Evolutionary conservation across 1,139 yeast species (phyloP), one percentile per base, ranked within the genome.

Genomic region (Yamadazyma dendronema): DNA sequence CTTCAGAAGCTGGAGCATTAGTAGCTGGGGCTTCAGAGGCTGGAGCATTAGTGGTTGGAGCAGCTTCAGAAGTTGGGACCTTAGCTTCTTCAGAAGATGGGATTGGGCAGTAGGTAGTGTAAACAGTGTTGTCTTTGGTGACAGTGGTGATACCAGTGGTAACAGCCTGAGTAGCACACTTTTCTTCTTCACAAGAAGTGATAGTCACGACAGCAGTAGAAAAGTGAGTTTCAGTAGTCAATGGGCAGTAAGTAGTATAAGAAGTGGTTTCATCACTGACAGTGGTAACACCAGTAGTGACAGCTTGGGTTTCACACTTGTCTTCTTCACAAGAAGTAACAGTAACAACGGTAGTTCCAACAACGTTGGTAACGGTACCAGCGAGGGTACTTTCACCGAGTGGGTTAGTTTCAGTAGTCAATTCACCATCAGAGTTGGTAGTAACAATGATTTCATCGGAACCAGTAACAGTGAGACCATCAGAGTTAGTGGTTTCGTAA

Each of bases 51-150:
- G 37, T 29, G 16, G 37, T 23, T 25, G 38, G 33, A 26, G 37
- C 21, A 26, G 33, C 30, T 25, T 28, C 32, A 25, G 36, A 17
- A 22, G 37, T 10, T 13, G 28, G 17, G 14, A 26, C 16, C 17
- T 26, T 14, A 13, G 19, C 32, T 17, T 15, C 30, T 13, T 17
- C 19, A 15, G 59, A 51, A 38, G 53, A 56, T 40, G 76, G 76
- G 39, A 54, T 56, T 40, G 76, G 76, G 43, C 77, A 73, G 57
- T 67, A 59, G 35, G 80, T 74, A 45, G 79, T 70, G 65, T 67
- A 70, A 30, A 55, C 52, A 30, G 79, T 72, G 37, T 46, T 31
- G 10, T 41, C 47, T 30, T 54, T 53, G 36, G 65, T 61, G 41
- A 61, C 58, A 31, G 60, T 54, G 33, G 71, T 60, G 31, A 65